Evolutionary conservation across 202 grass and related monocot genomes (phyloP), one percentile per base, ranked within the genome.

Genomic region (Dendrocalamus latiflorus): DNA sequence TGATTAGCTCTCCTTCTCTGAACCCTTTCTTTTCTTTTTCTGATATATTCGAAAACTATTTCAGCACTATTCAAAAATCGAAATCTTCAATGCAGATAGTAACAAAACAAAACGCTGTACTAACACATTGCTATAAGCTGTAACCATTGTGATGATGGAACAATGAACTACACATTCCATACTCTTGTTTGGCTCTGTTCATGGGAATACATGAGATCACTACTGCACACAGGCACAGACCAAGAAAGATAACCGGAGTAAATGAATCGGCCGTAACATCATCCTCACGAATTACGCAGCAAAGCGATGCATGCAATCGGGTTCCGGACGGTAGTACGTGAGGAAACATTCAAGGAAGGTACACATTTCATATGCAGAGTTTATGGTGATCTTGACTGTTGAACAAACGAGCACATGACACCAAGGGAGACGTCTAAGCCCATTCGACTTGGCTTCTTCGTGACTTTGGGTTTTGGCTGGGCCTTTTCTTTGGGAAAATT

Each of bases 381-480:
- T 74, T 20, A 74, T 65, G 81, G 60, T 10, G 81, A 75, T 30
- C 59, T 67, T 20, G 81, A 83, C 70, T 17, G 70, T 20, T 10
- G 57, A 82, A 82, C 69, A 26, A 75, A 75, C 59, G 9, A 16
- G 60, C 81, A 76, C 81, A 53, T 42, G 79, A 8, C 28, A 36
- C 34, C 34, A 36, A 36, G 34, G 34, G 34, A 36, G 34, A 36
- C 34, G 34, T 36, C 34, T 5, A 34, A 3, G 34, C 34, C 34
- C 34, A 6, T 36, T 36, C 34, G 0, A 36, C 0, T 36, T 36
- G 34, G 34, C 34, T 36, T 36, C 5, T 36, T 36, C 3, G 5
- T 36, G 34, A 6, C 5, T 36, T n/a, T n/a, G n/a, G n/a, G n/a
- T n/a, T 36, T 36, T 36, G 34, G 5, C 5, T 36, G 34, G 34